Conservation (phyloP, 768 basidiomycete genomes). For the Boletus tylopilopsis region DNA sequence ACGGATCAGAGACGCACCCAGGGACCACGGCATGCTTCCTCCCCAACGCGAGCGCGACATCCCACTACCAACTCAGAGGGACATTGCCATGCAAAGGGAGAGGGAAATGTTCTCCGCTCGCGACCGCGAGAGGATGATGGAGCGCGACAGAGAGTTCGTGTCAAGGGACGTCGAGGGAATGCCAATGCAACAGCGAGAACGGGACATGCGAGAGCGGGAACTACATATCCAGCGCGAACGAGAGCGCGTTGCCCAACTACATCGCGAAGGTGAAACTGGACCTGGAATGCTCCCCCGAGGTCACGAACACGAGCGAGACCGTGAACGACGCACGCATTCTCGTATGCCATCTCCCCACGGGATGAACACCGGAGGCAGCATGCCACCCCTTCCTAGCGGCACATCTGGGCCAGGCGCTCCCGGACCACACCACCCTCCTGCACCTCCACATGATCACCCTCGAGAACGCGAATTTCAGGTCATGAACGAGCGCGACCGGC, state of each 20-base stretch:
- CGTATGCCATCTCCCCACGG: conserved; percentile 27
- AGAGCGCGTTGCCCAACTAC: conserved; percentile 19
- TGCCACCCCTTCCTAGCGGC: conserved; percentile 4
- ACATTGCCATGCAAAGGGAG: conserved; percentile 23
- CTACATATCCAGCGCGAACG: conserved; percentile 27
- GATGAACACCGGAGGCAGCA: conserved; percentile 7
- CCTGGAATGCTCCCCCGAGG: conserved; percentile 21
- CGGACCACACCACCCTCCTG: conserved; percentile 16
- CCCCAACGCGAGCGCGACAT: conserved; percentile 26
- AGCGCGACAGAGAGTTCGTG: conserved; percentile 22
- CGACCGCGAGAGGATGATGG: conserved; percentile 22
- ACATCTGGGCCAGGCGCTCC: conserved; percentile 20
- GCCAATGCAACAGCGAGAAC: conserved; percentile 21
- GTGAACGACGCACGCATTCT: conserved; percentile 26
- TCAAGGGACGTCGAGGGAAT: conserved; percentile 24
- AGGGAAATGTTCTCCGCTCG: too few species aligned
- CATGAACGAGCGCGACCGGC: conserved; percentile 22
- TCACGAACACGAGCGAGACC: conserved; percentile 30
- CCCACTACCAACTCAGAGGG: conserved; percentile 14
- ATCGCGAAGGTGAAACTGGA: conserved; percentile 25
- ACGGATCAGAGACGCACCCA: conserved; percentile 13
- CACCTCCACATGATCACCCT: conserved; percentile 20
- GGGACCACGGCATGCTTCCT: conserved; percentile 18
- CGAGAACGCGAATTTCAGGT: conserved; percentile 25
- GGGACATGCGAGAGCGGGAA: conserved; percentile 25